These are phyloP conservation scores for Talaromyces wortmannii DNA, from an alignment of 495 filamentous ascomycete species.

Conservation along the genomic window DNA sequence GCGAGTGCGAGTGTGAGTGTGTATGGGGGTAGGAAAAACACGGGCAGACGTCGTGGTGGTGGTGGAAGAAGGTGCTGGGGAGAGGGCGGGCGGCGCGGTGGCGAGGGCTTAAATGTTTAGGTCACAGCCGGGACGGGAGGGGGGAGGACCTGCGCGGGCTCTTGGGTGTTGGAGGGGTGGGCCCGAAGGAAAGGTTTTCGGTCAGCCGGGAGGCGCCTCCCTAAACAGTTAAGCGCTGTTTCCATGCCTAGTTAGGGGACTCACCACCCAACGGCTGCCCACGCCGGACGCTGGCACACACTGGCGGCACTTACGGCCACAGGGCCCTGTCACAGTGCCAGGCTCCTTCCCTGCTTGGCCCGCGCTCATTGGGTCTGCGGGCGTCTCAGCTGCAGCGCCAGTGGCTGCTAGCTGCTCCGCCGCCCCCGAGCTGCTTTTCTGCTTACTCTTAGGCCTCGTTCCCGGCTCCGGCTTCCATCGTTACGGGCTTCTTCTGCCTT, in stretches of 20 bases:
- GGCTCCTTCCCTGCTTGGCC: not conserved
- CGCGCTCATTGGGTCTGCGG: not conserved
- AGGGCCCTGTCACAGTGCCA: not conserved
- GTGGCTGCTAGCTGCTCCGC: not conserved
- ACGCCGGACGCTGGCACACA: no score
- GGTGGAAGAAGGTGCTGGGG: not conserved
- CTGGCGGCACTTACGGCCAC: not conserved
- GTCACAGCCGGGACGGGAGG: conserved; percentile 3
- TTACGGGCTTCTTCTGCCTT: no score
- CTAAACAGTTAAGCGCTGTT: no score
- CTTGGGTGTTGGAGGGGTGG: not conserved
- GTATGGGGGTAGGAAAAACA: not conserved
- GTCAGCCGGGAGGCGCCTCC: not conserved
- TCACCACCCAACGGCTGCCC: no score
- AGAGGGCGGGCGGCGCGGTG: conserved; percentile 1
- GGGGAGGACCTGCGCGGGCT: not conserved
- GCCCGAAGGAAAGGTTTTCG: not conserved
- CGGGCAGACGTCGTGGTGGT: not conserved
- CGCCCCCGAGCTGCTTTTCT: not conserved
- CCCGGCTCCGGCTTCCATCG: not conserved
- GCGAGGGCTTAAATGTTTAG: conserved; percentile 2
- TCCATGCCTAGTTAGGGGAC: no score
- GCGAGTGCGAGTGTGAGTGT: conserved; percentile 11
- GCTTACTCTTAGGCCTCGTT: not conserved
- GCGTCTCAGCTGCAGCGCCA: not conserved